A percentile compares a stretch with the other conserved stretches of the same genome.
phyloP scores from a whole-genome alignment of 2,329 filamentous ascomycete genomes.

The Claviceps cyperi region DNA sequence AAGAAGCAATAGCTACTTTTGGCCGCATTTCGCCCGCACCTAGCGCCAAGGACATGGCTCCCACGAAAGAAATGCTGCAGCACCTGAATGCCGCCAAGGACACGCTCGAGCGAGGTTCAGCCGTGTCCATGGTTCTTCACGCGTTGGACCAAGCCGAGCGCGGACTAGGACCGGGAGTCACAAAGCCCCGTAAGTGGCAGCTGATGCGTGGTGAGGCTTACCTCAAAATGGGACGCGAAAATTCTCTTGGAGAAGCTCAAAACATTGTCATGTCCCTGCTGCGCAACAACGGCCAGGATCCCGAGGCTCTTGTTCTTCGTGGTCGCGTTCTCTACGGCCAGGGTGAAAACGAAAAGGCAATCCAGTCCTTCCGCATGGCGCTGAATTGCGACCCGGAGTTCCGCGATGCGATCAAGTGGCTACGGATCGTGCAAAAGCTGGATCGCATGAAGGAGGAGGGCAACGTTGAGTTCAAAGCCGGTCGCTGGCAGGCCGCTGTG shows the following conservation, averaged over 20 bases:
- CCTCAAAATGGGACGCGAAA: constrained; percentile 80
- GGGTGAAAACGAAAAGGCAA: constrained; percentile 88
- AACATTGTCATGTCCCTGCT: constrained; percentile 82
- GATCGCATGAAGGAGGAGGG: constrained; percentile 90
- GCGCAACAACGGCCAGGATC: constrained; percentile 76
- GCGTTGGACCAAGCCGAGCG: constrained; percentile 84
- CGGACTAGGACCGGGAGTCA: constrained; percentile 58
- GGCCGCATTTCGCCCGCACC: constrained; percentile 65
- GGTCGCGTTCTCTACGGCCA: constrained; percentile 79
- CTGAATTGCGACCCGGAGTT: constrained; percentile 85
- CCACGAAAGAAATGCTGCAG: constrained; percentile 72
- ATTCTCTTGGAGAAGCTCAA: constrained; percentile 80
- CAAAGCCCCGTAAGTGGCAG: constrained; percentile 83
- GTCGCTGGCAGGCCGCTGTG: constrained; percentile 65
- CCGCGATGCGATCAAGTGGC: constrained; percentile 73
- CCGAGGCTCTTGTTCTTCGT: constrained; percentile 80
- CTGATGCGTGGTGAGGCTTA: constrained; percentile 85
- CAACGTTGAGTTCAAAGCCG: constrained; percentile 78
- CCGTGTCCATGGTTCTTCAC: constrained; percentile 82
- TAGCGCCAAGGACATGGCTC: constrained; percentile 69
- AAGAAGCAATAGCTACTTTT: constrained; percentile 76
- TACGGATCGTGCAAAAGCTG: constrained; percentile 81
- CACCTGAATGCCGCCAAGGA: constrained; percentile 71
- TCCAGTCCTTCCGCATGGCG: constrained; percentile 83
- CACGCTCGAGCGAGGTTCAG: constrained; percentile 57